phyloP scores from a whole-genome alignment of 345 rosid species.

The Geranium rotundifolium region DNA sequence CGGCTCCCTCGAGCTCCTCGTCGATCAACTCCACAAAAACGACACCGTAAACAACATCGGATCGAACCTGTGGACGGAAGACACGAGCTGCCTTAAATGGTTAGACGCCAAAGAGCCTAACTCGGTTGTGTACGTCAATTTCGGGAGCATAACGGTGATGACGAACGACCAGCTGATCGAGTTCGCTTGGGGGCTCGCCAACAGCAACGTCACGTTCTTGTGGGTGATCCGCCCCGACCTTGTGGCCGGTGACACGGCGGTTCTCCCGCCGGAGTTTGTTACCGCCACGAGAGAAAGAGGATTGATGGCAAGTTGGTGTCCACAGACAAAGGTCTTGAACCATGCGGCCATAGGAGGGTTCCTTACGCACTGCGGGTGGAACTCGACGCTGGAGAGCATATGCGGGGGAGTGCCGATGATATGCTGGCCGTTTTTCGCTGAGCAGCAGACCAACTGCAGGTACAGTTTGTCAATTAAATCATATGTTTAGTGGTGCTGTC shows the following conservation, averaged over 20 bases:
- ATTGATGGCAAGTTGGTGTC: conserved; percentile 22
- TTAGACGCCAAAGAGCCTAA: no score
- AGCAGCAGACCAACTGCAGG: conserved; percentile 22
- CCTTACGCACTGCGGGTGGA: conserved; percentile 24
- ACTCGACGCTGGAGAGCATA: conserved; percentile 21
- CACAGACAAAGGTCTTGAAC: conserved; percentile 16
- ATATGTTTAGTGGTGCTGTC: no score
- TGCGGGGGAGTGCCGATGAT: conserved; percentile 15
- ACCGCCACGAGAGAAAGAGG: conserved; percentile 19
- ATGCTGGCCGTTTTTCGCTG: conserved; percentile 28
- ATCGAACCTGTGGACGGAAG: no score
- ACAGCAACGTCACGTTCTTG: conserved; percentile 18
- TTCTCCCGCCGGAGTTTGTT: conserved; percentile 12
- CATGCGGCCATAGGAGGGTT: conserved; percentile 24
- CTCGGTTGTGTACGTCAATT: no score
- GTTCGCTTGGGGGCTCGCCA: conserved; percentile 32
- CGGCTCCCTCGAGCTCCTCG: no score
- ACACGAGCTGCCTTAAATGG: no score
- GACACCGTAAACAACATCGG: no score
- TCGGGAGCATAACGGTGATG: no score
- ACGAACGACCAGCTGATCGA: conserved; percentile 19
- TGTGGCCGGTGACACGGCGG: conserved; percentile 17
- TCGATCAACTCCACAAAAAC: no score
- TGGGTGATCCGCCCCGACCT: conserved; percentile 27
- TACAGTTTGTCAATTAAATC: no score